These are phyloP conservation scores for Dioscorea alata DNA, from an alignment of 106 monocot species.

Conservation along the genomic window DNA sequence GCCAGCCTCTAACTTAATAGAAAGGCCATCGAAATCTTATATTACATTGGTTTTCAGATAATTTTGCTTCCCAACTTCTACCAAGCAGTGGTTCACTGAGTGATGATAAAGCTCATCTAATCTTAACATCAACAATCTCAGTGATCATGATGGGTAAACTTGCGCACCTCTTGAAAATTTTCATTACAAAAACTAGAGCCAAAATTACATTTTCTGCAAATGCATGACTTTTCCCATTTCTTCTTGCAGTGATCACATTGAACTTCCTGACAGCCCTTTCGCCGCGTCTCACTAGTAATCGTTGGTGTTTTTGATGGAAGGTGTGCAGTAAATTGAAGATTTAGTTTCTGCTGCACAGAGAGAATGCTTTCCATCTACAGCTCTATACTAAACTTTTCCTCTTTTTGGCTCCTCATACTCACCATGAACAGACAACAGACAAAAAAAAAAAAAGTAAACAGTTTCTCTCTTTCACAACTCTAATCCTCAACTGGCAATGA, in stretches of 20 bases:
- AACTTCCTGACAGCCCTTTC: constrained; percentile 29
- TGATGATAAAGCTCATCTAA: constrained; percentile 1
- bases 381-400: not conserved
- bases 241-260: constrained; percentile 16
- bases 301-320: constrained; percentile 1
- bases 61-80: not conserved
- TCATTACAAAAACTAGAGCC: not conserved
- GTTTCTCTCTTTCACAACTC: no score
- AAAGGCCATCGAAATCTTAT: not conserved
- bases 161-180: not conserved
- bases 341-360: not conserved
- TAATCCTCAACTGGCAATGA: no score
- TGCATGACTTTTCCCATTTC: not conserved
- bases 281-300: not conserved
- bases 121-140: not conserved
- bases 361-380: not conserved
- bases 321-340: constrained; percentile 5
- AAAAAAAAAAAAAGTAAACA: no score
- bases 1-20: not conserved
- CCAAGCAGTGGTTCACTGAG: not conserved
- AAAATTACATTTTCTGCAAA: not conserved
- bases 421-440: not conserved
- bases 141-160: constrained; percentile 14
- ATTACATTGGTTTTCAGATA: not conserved
- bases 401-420: not conserved